Conservation (phyloP, 331 rosid species). For the Rhamnella rubrinervis region DNA sequence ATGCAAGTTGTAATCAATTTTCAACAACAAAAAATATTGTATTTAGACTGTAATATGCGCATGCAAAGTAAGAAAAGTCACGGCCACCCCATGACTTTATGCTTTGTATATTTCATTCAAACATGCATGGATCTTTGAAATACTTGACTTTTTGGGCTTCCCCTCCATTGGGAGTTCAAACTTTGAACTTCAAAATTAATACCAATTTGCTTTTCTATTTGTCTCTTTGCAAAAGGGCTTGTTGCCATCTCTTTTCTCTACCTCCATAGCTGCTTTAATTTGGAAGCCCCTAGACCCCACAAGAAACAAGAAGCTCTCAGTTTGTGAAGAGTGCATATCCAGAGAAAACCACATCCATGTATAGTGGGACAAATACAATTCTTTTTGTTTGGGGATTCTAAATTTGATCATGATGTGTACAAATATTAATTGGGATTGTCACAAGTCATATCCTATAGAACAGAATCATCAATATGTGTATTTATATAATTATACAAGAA, state of each 20-base stretch:
- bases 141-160: conserved; percentile 30
- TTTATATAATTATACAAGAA: not conserved
- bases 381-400: conserved; percentile 33
- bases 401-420: conserved; percentile 19
- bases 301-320: conserved; percentile 18
- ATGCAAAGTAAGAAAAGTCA: conserved; percentile 6
- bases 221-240: conserved; percentile 8
- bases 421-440: conserved; percentile 6
- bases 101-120: conserved; percentile 32
- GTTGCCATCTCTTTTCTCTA: too few relatives aligned
- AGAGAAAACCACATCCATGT: not conserved
- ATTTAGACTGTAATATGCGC: not conserved
- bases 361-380: conserved; percentile 6
- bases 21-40: not conserved
- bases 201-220: not conserved
- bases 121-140: conserved; percentile 40
- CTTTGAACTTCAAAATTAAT: conserved; percentile 6
- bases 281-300: not conserved
- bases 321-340: conserved; percentile 8
- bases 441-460: not conserved
- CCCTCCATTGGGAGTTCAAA: conserved; percentile 35
- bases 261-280: conserved; percentile 7
- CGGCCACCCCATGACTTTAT: conserved; percentile 13
- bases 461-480: conserved; percentile 1
- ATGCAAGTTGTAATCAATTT: not conserved